Percentiles rank a stretch among this genome's conserved stretches.
These are phyloP conservation scores for Lentinus brumalis DNA, from an alignment of 768 basidiomycete genomes.

Conservation along the genomic window DNA sequence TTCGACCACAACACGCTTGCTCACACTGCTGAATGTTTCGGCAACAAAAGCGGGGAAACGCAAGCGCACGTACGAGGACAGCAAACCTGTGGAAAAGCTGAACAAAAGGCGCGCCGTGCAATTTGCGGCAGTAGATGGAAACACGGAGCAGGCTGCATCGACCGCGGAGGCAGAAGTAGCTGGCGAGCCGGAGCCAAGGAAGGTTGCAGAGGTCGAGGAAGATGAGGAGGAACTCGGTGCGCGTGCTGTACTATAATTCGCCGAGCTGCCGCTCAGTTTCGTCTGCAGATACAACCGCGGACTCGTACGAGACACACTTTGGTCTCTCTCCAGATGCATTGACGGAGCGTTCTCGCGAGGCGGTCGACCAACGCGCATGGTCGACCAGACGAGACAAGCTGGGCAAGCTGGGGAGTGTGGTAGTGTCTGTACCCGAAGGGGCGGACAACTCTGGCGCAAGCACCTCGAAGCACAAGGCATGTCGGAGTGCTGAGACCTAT, in stretches of 20 bases:
- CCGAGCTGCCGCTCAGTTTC: not conserved
- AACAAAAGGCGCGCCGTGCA: slow-evolving; percentile 62
- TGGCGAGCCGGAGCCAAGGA: slow-evolving; percentile 14
- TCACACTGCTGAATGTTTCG: slow-evolving; percentile 90
- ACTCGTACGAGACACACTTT: slow-evolving; percentile 76
- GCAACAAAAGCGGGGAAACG: slow-evolving; percentile 71
- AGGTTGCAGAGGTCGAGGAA: slow-evolving; percentile 7
- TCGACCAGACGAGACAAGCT: slow-evolving; percentile 45
- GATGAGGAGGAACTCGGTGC: not conserved
- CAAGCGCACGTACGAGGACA: slow-evolving; percentile 40
- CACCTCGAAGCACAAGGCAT: slow-evolving; percentile 8
- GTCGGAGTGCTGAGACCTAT: not conserved
- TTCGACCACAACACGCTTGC: slow-evolving; percentile 70
- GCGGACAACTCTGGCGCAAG: slow-evolving; percentile 21
- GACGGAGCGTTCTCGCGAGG: slow-evolving; percentile 48
- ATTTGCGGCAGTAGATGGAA: slow-evolving; percentile 11
- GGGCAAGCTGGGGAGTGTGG: slow-evolving; percentile 60
- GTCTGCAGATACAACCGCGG: slow-evolving; percentile 18
- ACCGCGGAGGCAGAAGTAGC: slow-evolving; percentile 22
- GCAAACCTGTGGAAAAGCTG: slow-evolving; percentile 52
- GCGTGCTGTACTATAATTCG: not conserved
- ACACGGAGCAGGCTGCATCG: slow-evolving; percentile 6
- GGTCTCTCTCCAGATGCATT: slow-evolving; percentile 58
- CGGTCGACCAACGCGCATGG: slow-evolving; percentile 64
- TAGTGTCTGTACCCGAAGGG: slow-evolving; percentile 51